Base-by-base conservation (phyloP, 2,329 filamentous ascomycete species). In the Colletotrichum godetiae region DNA sequence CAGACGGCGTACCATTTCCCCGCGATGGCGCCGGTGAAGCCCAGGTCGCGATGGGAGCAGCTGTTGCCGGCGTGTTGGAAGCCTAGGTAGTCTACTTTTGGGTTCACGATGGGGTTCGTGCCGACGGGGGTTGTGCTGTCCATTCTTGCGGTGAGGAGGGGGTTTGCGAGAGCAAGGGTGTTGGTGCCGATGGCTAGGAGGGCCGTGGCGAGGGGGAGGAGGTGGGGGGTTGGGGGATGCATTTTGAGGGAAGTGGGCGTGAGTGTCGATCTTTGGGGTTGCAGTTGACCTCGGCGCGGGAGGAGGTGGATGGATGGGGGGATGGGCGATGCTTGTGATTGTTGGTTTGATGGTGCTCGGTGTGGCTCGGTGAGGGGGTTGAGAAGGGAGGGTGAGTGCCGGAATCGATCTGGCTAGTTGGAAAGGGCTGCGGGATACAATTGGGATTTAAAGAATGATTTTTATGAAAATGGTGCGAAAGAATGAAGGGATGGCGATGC, bases 1-100 rank as follows among this genome's bases (percentile, higher is more conserved):
- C 81, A 85, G 1, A 85, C 77, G 22, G 81, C 82, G 56, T 82
- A 84, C 82, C 82, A 86, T 52, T 80, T 79, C 0, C 81, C 82
- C 31, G 76, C 76, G 0, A 83, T 76, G 15, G 80, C 75, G 29
- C 82, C 81, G 0, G 82, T 79, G 73, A 84, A 84, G 2, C 82
- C 82, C 2, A 84, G 73, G 49, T 84, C 82, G 4, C 81, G 81
- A 13, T 80, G 79, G 58, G 79, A 82, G 75, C 80, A 80, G 75
- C 82, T 83, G 72, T 85, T 84, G 66, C 78, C 76, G 13, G 83
- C 77, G 5, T 67, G 74, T 67, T 85, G 84, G 24, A 81, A 76
- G 27, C 83, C 84, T 1, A 85, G 78, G 53, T 79, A 82, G 33
- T 78, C 61, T 0, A 79, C 78, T 0, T 66, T 75, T 13, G 80